Conservation (phyloP, 192 early-diverging fungal genomes). For the Chytriomyces confervae region DNA sequence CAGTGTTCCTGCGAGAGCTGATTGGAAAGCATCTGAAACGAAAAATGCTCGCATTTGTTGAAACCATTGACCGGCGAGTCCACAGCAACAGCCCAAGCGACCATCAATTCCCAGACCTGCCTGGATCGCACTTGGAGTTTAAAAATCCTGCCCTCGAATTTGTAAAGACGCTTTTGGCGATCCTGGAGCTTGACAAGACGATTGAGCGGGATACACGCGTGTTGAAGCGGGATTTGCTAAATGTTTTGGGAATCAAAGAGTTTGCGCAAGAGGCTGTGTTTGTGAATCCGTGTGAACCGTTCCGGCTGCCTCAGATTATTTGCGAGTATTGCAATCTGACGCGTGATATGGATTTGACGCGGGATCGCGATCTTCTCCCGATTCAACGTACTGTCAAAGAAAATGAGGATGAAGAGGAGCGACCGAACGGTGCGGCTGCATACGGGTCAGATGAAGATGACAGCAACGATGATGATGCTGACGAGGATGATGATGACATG, state of each 20-base stretch:
- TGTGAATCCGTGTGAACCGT: constrained; percentile 80
- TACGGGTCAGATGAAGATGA: constrained; percentile 13
- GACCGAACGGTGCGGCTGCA: background rate
- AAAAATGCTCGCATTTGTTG: constrained; percentile 67
- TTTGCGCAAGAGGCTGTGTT: constrained; percentile 82
- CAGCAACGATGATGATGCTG: constrained; percentile 28
- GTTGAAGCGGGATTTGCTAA: constrained; percentile 80
- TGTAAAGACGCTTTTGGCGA: constrained; percentile 75
- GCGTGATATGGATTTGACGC: constrained; percentile 89
- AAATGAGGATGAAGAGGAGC: constrained; percentile 12
- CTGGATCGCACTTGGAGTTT: constrained; percentile 72
- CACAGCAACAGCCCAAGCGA: constrained; percentile 33
- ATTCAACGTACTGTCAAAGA: background rate
- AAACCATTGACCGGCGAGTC: constrained; percentile 56
- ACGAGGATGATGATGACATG: constrained; percentile 1
- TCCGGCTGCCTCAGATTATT: constrained; percentile 79
- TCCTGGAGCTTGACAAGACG: constrained; percentile 74
- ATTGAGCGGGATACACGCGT: constrained; percentile 81
- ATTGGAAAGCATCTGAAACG: constrained; percentile 53
- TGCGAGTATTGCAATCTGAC: constrained; percentile 87
- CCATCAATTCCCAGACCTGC: constrained; percentile 69
- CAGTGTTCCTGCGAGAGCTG: constrained; percentile 36
- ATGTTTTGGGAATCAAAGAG: constrained; percentile 77
- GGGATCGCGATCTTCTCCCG: constrained; percentile 74
- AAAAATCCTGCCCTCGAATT: constrained; percentile 83